Conservation (phyloP, 1,139 yeast genomes). For the Geotrichum fermentans region DNA sequence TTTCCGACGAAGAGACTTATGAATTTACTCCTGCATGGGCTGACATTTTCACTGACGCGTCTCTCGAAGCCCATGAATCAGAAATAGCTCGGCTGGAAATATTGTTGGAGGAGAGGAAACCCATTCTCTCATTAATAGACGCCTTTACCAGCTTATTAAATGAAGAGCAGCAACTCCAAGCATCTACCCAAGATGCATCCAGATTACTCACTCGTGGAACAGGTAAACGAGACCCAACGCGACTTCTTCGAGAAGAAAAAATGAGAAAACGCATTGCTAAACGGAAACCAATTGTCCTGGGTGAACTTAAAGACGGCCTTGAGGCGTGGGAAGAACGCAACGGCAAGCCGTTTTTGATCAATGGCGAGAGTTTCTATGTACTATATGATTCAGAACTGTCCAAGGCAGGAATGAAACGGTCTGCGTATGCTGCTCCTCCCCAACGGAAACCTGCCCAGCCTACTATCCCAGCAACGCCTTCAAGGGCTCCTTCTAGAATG, state of each 20-base stretch:
- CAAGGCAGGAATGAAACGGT: constrained; percentile 11
- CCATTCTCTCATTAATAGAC: constrained; percentile 51
- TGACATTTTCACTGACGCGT: constrained; percentile 48
- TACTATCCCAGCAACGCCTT: background rate
- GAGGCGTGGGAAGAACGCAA: constrained; percentile 43
- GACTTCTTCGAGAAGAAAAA: constrained; percentile 74
- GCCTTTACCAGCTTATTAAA: constrained; percentile 51
- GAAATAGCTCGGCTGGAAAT: constrained; percentile 52
- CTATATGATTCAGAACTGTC: constrained; percentile 10
- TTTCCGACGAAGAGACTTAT: constrained; percentile 44
- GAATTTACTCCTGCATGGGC: constrained; percentile 40
- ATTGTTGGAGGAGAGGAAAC: constrained; percentile 50
- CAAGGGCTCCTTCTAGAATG: background rate
- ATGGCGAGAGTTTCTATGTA: constrained; percentile 11
- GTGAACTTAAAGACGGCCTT: constrained; percentile 48
- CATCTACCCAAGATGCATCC: constrained; percentile 74
- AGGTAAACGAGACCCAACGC: constrained; percentile 50
- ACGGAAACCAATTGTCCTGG: constrained; percentile 60
- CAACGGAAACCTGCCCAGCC: constrained; percentile 1
- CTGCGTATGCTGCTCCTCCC: constrained; percentile 9
- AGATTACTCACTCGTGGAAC: constrained; percentile 64
- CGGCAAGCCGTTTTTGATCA: constrained; percentile 12
- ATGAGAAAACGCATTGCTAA: constrained; percentile 61
- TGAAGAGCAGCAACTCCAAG: constrained; percentile 61
- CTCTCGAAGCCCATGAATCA: constrained; percentile 55